Evolutionary conservation across 2,329 filamentous ascomycete species (phyloP), one percentile per base, ranked within the genome.

Genomic region (Ceratocystiopsis minuta): DNA sequence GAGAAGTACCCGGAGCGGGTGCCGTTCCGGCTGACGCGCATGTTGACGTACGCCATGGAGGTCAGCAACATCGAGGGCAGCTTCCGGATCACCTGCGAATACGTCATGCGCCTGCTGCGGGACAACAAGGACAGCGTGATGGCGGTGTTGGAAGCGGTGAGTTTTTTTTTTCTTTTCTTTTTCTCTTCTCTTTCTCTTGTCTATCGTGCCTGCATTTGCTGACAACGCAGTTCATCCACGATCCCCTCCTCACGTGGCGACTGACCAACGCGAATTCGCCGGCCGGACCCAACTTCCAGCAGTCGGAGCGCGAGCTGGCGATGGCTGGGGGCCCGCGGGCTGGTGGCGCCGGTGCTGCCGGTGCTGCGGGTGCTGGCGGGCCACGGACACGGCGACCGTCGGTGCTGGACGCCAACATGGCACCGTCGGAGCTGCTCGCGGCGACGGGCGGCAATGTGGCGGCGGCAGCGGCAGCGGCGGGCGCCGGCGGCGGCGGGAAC

Each of bases 11-110:
- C 90, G 0, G 90, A 99, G 61, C 72, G 88, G 41, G 90, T 98
- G 45, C 92, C 90, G 0, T 99, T 99, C 82, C 80, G 92, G 44
- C 68, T 99, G 38, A 99, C 90, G 3, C 76, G 90, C 51, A 99
- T 99, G 90, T 75, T 98, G 61, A 99, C 92, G 0, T 98, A 95
- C 57, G 92, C 92, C 17, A 98, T 99, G 90, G 90, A 99, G 63
- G 90, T 98, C 43, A 95, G 87, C 70, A 99, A 99, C 56, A 98
- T 98, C 50, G 90, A 98, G 60, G 90, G 90, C 52, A 94, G 85
- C 61, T 99, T 94, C 69, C 78, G 92, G 46, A 96, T 94, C 44
- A 96, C 90, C 6, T 98, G 88, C 53, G 92, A 98, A 62, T 87
- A 94, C 52, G 88, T 95, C 40, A 99, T 99, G 90, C 76, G 90